Percentiles rank a stretch among this genome's conserved stretches.
Conservation (phyloP, 2,329 filamentous ascomycete species). For the Colletotrichum liaoningense region DNA sequence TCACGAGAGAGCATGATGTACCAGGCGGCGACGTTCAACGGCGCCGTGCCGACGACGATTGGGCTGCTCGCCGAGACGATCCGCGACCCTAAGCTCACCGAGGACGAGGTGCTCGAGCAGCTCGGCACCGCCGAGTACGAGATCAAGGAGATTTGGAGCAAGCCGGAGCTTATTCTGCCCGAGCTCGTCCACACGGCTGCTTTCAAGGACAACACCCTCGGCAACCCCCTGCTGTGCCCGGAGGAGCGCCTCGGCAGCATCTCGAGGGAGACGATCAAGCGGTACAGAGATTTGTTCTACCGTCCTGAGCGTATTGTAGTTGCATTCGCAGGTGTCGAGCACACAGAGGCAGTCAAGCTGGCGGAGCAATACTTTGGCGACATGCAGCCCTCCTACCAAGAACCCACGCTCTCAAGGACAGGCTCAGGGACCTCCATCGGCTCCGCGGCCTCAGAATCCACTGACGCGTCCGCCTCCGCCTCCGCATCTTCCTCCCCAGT, state of each 20-base stretch:
- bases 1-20: slow-evolving; percentile 98
- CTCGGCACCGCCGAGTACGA: slow-evolving; percentile 94
- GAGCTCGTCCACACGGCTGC: slow-evolving; percentile 96
- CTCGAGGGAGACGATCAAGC: slow-evolving; percentile 76
- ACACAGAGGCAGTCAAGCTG: slow-evolving; percentile 81
- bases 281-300: slow-evolving; percentile 87
- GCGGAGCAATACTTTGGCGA: slow-evolving; percentile 91
- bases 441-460: slow-evolving; percentile 49
- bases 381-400: slow-evolving; percentile 71
- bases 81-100: slow-evolving; percentile 83
- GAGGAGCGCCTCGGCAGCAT: slow-evolving; percentile 84
- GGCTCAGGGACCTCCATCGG: slow-evolving; percentile 69
- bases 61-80: slow-evolving; percentile 94
- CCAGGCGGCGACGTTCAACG: slow-evolving; percentile 97
- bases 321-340: slow-evolving; percentile 92
- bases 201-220: slow-evolving; percentile 95
- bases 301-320: slow-evolving; percentile 92
- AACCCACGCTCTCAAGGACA: slow-evolving; percentile 62
- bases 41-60: slow-evolving; percentile 84
- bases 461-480: slow-evolving; percentile 46
- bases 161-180: slow-evolving; percentile 94
- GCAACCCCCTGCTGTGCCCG: slow-evolving; percentile 92
- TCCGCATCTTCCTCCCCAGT: slow-evolving; percentile 47
- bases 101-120: slow-evolving; percentile 88
- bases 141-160: slow-evolving; percentile 95